phyloP scores from a whole-genome alignment of 2,329 filamentous ascomycete species.

The Colletotrichum lentis region DNA sequence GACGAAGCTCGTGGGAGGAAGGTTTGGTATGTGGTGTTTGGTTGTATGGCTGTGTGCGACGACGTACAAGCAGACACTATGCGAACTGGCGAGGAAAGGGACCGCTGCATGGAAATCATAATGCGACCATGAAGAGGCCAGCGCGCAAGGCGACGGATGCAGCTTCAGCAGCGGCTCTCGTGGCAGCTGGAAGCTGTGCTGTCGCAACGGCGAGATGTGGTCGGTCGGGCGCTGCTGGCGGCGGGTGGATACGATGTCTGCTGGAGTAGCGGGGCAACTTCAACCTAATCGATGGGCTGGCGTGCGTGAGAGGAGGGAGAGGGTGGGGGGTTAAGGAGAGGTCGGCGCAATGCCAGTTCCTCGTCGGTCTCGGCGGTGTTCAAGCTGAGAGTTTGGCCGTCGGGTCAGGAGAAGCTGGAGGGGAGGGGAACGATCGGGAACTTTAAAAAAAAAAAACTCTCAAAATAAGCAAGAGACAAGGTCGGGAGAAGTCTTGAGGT shows the following conservation, averaged over 20 bases:
- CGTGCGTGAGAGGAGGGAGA: background rate
- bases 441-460: background rate
- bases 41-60: conserved; percentile 47
- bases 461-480: background rate
- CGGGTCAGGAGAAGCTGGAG: background rate
- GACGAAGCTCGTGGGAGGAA: conserved; percentile 9
- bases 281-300: background rate
- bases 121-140: conserved; percentile 56
- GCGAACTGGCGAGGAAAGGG: conserved; percentile 69
- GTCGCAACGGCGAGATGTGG: conserved; percentile 21
- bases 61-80: conserved; percentile 68
- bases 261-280: conserved; percentile 28
- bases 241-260: conserved; percentile 9
- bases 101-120: conserved; percentile 69
- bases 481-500: background rate
- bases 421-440: conserved; percentile 3
- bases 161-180: conserved; percentile 48
- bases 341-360: conserved; percentile 32
- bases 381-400: background rate
- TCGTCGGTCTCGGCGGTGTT: conserved; percentile 1
- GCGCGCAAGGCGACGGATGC: conserved; percentile 44
- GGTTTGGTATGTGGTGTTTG: too few relatives aligned
- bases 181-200: conserved; percentile 24
- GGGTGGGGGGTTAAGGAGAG: conserved; percentile 9
- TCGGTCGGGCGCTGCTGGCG: conserved; percentile 3